A percentile compares a stretch with the other conserved stretches of the same genome.
Conservation (phyloP, 768 basidiomycete genomes). For the Mycena indigotica region DNA sequence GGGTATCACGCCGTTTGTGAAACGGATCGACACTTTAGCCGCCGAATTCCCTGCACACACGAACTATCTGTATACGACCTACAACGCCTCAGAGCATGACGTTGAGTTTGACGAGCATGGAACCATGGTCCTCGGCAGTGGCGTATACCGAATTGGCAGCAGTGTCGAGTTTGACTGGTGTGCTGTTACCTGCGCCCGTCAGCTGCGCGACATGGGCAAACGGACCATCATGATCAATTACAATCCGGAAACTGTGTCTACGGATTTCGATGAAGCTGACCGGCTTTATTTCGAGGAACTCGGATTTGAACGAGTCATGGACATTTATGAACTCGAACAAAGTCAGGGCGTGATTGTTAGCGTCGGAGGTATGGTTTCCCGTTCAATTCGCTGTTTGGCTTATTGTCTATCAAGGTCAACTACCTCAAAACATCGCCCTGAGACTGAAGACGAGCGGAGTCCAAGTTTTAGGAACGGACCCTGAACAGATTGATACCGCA, state of each 20-base stretch:
- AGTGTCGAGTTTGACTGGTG: conserved; percentile 99
- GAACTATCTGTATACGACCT: conserved; percentile 99
- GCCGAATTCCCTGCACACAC: conserved; percentile 99
- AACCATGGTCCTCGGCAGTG: conserved; percentile 98
- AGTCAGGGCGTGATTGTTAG: conserved; percentile 94
- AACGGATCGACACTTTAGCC: conserved; percentile 98
- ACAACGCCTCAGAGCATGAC: conserved; percentile 95
- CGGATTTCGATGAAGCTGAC: conserved; percentile 99
- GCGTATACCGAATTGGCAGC: conserved; percentile 97
- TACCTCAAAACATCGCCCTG: conserved; percentile 98
- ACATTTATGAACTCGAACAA: conserved; percentile 95
- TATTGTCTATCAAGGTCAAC: conserved; percentile 63
- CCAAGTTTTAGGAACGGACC: conserved; percentile 95
- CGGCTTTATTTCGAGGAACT: conserved; percentile 98
- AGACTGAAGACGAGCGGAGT: conserved; percentile 89
- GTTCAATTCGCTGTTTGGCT: too few species aligned
- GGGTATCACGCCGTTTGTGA: conserved; percentile 94
- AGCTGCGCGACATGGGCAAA: conserved; percentile 88
- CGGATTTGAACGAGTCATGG: conserved; percentile 98
- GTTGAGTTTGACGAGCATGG: conserved; percentile 95
- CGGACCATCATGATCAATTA: conserved; percentile 99
- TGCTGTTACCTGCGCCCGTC: conserved; percentile 96
- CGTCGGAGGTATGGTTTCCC: conserved; percentile 75
- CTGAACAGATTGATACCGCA: conserved; percentile 91
- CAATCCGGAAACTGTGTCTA: conserved; percentile 99